Evolutionary conservation across 495 filamentous ascomycete species (phyloP).

Genomic region (Cercophora samala): DNA sequence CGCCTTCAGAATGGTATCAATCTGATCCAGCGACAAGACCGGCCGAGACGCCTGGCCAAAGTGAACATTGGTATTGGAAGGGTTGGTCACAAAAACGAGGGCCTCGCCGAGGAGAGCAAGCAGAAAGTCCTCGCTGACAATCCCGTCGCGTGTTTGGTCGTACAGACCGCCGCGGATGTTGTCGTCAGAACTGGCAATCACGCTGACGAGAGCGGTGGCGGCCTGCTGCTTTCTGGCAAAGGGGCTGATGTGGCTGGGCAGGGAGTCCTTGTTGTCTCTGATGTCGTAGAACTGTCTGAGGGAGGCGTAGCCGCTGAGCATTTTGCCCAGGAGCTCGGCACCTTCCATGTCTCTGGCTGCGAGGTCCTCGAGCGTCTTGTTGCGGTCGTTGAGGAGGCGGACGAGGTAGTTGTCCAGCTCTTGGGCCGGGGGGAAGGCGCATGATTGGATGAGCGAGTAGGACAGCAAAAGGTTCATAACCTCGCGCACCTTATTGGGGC

Average conservation of each 20-base stretch:
- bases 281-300: slow-evolving; percentile 83
- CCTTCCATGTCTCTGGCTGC: slow-evolving; percentile 69
- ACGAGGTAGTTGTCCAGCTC: slow-evolving; percentile 68
- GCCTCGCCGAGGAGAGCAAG: slow-evolving; percentile 82
- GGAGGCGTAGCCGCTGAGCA: slow-evolving; percentile 87
- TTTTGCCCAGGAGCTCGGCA: slow-evolving; percentile 71
- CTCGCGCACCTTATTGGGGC: slow-evolving; percentile 68
- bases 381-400: slow-evolving; percentile 62
- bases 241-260: slow-evolving; percentile 38
- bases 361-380: slow-evolving; percentile 59
- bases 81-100: slow-evolving; percentile 66
- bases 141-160: slow-evolving; percentile 70
- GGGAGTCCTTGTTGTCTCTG: slow-evolving; percentile 52
- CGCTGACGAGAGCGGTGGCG: slow-evolving; percentile 66
- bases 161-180: slow-evolving; percentile 85
- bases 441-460: slow-evolving; percentile 77
- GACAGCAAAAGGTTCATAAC: slow-evolving; percentile 84
- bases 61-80: slow-evolving; percentile 31
- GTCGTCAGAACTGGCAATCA: slow-evolving; percentile 78
- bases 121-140: slow-evolving; percentile 80
- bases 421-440: slow-evolving; percentile 63
- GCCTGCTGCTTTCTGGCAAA: slow-evolving; percentile 60
- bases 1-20: slow-evolving; percentile 71
- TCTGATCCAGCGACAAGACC: slow-evolving; percentile 59
- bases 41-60: slow-evolving; percentile 27